These are phyloP conservation scores for Penicillium ochrochloron DNA, from an alignment of 495 filamentous ascomycete genomes.

Conservation along the genomic window DNA sequence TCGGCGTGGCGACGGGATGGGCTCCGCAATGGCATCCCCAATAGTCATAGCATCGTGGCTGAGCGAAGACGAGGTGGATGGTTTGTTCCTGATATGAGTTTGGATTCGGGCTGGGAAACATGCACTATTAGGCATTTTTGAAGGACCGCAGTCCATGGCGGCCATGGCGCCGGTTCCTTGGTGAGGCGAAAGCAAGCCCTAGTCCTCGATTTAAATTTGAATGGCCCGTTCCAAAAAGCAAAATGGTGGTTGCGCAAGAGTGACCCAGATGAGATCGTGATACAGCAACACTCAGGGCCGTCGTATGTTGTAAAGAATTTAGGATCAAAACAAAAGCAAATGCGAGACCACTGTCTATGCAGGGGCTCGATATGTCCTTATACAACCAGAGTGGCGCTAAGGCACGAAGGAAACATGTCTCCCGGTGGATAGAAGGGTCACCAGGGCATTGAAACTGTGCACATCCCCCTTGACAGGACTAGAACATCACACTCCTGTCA, in stretches of 20 bases:
- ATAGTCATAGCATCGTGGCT: conserved; percentile 29
- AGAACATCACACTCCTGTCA: conserved; percentile 27
- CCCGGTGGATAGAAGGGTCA: conserved; percentile 31
- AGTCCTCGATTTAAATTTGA: conserved; percentile 14
- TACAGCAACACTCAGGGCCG: conserved; percentile 18
- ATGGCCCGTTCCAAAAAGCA: conserved; percentile 23
- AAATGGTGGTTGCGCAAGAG: conserved; percentile 30
- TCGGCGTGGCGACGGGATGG: conserved; percentile 36
- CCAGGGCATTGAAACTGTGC: conserved; percentile 19
- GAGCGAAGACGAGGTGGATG: conserved; percentile 27
- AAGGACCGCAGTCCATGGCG: conserved; percentile 30
- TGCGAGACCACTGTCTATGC: conserved; percentile 18
- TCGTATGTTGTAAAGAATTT: conserved; percentile 4
- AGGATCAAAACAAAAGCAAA: conserved; percentile 23
- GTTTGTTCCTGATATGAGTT: conserved; percentile 34
- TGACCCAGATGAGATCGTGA: conserved; percentile 31
- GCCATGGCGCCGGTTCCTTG: conserved; percentile 29
- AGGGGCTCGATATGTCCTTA: conserved; percentile 39
- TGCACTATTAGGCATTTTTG: conserved; percentile 28
- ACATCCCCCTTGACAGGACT: conserved; percentile 38
- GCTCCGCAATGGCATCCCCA: conserved; percentile 27
- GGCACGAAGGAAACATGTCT: conserved; percentile 6
- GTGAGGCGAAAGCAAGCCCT: conserved; percentile 10
- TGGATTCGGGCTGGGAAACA: conserved; percentile 30
- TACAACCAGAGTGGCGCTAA: conserved; percentile 33